Percentiles rank a stretch among this genome's conserved stretches.
Conservation (phyloP, 1,284 basidiomycete species). For the Malassezia vespertilionis region DNA sequence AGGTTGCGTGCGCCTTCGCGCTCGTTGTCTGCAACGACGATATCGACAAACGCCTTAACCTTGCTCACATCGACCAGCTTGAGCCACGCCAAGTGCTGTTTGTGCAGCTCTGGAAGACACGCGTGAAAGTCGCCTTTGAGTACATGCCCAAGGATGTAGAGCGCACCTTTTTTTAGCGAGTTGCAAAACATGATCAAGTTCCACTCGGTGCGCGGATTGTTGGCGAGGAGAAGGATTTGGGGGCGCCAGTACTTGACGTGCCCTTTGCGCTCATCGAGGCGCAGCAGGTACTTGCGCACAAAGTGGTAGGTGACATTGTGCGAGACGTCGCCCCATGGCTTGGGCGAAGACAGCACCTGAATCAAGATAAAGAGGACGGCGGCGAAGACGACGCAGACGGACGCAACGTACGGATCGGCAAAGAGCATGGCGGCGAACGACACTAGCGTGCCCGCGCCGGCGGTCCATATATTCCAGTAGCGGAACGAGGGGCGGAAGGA, state of each 20-base stretch:
- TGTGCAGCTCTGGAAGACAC: slow-evolving; percentile 38
- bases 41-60: slow-evolving; percentile 45
- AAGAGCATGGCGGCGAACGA: slow-evolving; percentile 45
- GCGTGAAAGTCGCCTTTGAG: slow-evolving; percentile 45
- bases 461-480: slow-evolving; percentile 47
- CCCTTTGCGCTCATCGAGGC: slow-evolving; percentile 44
- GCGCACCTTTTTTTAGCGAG: slow-evolving; percentile 44
- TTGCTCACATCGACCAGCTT: slow-evolving; percentile 45
- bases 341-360: slow-evolving; percentile 43
- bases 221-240: slow-evolving; percentile 43
- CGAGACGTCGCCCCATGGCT: slow-evolving; percentile 47
- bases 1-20: slow-evolving; percentile 43
- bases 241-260: slow-evolving; percentile 48
- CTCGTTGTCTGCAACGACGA: slow-evolving; percentile 43
- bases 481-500: slow-evolving; percentile 46
- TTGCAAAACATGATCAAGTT: slow-evolving; percentile 48
- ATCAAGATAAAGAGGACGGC: slow-evolving; percentile 40
- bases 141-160: slow-evolving; percentile 44
- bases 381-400: slow-evolving; percentile 34
- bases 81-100: slow-evolving; percentile 44
- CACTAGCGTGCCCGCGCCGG: slow-evolving; percentile 33
- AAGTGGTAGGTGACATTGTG: slow-evolving; percentile 45
- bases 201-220: slow-evolving; percentile 45
- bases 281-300: slow-evolving; percentile 44
- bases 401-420: slow-evolving; percentile 31